A percentile compares a stretch with the other conserved stretches of the same genome.
Conservation (phyloP, 306 rosid genomes). For the Carpinus viminea region DNA sequence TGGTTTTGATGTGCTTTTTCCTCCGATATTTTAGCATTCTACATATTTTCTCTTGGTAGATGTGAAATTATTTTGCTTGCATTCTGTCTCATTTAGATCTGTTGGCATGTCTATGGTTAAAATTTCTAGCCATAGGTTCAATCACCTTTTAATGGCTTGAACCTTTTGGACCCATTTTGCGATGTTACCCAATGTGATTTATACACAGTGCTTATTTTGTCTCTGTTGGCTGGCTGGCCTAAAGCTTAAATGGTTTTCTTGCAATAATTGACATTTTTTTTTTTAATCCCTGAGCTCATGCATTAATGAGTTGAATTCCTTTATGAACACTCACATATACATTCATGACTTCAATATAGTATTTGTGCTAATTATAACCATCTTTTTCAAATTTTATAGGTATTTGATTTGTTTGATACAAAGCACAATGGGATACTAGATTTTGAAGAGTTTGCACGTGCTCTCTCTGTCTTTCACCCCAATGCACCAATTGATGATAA, state of each 20-base stretch:
- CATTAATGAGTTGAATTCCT: slow-evolving; percentile 4
- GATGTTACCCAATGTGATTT: background rate
- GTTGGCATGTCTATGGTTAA: background rate
- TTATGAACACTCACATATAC: background rate
- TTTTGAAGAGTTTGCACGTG: slow-evolving; percentile 78
- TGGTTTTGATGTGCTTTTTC: background rate
- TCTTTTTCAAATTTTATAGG: slow-evolving; percentile 51
- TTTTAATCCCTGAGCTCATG: no score
- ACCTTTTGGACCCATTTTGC: background rate
- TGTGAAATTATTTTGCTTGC: background rate
- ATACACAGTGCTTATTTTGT: background rate
- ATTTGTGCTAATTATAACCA: slow-evolving; percentile 12
- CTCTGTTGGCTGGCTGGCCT: slow-evolving; percentile 8
- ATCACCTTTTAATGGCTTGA: background rate
- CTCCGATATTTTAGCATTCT: background rate
- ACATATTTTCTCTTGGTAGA: background rate
- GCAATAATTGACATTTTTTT: slow-evolving; percentile 6
- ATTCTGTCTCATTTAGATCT: background rate
- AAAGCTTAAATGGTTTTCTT: background rate
- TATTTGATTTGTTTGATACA: slow-evolving; percentile 75
- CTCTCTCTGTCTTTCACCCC: slow-evolving; percentile 87
- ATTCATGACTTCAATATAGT: slow-evolving; percentile 9
- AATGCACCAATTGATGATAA: slow-evolving; percentile 69
- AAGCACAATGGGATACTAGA: slow-evolving; percentile 65
- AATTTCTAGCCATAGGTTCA: background rate